A percentile compares a stretch with the other conserved stretches of the same genome.
Evolutionary conservation across 192 early-diverging fungal genomes (phyloP).

Genomic region (Gaertneriomyces semiglobifer): DNA sequence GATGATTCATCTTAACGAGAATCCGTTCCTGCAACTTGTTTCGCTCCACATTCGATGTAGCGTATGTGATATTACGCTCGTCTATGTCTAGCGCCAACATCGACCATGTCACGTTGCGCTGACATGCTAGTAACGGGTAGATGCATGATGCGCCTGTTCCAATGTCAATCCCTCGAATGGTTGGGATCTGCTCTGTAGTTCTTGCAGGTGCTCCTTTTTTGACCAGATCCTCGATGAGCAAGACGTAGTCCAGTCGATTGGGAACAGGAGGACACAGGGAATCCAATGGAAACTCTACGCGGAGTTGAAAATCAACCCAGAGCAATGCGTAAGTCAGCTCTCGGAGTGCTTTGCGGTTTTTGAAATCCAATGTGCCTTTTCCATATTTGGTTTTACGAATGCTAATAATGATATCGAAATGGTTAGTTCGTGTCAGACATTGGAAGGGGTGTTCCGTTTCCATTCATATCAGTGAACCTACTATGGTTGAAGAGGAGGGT

Average conservation of each 20-base stretch:
- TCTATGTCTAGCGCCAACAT: constrained; percentile 75
- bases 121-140: constrained; percentile 78
- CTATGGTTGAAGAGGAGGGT: constrained; percentile 48
- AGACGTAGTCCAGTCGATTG: constrained; percentile 65
- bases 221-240: constrained; percentile 65
- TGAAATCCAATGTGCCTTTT: constrained; percentile 55
- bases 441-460: neutral
- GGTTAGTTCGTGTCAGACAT: neutral
- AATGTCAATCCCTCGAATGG: constrained; percentile 32
- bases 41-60: constrained; percentile 57
- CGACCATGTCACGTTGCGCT: constrained; percentile 51
- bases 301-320: constrained; percentile 57
- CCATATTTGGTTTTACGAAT: constrained; percentile 13
- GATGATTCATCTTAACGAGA: constrained; percentile 36
- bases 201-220: constrained; percentile 7
- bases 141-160: constrained; percentile 90
- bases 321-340: constrained; percentile 62
- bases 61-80: constrained; percentile 56
- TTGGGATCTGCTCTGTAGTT: neutral
- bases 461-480: constrained; percentile 23
- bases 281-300: constrained; percentile 65
- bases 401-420: constrained; percentile 9
- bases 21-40: constrained; percentile 66
- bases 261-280: constrained; percentile 64
- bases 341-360: constrained; percentile 56